Evolutionary conservation across 768 basidiomycete genomes (phyloP), one percentile per base, ranked within the genome.

Genomic region (Amanita jacksonii): DNA sequence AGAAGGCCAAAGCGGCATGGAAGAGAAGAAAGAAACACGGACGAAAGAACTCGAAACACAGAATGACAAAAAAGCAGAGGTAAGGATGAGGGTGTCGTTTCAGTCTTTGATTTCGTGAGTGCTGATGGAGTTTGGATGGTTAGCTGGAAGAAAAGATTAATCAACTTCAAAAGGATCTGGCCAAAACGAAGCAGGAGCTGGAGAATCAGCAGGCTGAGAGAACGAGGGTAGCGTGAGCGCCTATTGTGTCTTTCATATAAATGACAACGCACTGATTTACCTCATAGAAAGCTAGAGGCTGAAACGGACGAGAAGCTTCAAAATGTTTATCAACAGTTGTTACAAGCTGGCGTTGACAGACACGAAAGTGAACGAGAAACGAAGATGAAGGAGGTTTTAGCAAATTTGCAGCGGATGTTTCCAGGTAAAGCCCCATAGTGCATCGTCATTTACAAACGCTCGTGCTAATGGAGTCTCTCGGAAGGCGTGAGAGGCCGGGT

Each of bases 231-330:
- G 70, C 70, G 92, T 93, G 54, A 30, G 82, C 59, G 2, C 10
- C 42, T 4, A 46, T 27, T 28, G 37, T 20, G 13, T 45, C 5
- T 6, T 10, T n/a, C 37, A 38, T n/a, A 16, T 4, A 4, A 34
- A 4, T 24, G 22, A 10, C 8, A 7, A 27, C n/a, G 10, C 7
- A 10, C n/a, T 34, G n/a, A 27, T 23, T 8, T 47, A 20, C 25
- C 23, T 19, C 38, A 12, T 51, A 98, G 92, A 36, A 86, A 89
- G 66, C 75, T 91, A 9, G 92, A 96, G 60, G 76, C 79, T 0
- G 93, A 99, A 54, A 76, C 84, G 19, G 93, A 94, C 57, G 94
- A 94, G 63, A 92, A 93, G 57, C 75, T 99, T 4, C 73, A 80
- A 41, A 80, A 79, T 10, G 72, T 88, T 3, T 85, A 88, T 55